Base-by-base conservation (phyloP, 163 green algal genomes). In the Chloroidium sp. region DNA sequence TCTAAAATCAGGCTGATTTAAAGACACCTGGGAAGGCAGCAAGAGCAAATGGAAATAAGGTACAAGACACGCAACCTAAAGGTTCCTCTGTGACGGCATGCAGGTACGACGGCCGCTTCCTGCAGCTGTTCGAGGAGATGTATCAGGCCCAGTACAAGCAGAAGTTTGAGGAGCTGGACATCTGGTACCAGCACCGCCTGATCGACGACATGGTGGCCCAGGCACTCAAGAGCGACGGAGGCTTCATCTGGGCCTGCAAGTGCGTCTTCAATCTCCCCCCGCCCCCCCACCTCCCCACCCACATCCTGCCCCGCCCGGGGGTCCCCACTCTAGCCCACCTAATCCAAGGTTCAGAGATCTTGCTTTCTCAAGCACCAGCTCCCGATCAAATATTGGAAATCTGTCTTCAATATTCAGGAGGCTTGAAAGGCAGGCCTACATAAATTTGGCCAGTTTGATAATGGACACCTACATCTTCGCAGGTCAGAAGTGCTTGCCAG, bases 131-230 rank as follows among this genome's bases (percentile, higher is more conserved):
- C 85, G 87, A 82, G 4, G 85, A 94, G 77, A 90, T 91, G 57
- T 95, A 96, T 84, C 86, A 93, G 83, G 76, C 82, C 76, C 83
- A 93, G 82, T 98, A 95, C 88, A 92, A 95, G 90, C 61, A 84
- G 59, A 84, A 95, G 82, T 98, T 92, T 82, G 92, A 98, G 90
- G 90, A 83, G 74, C 78, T 84, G 4, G 93, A 92, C 69, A 97
- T 98, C 82, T 98, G 93, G 92, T 98, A 98, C 82, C 92, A 98
- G 92, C 95, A 98, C 90, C 90, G 95, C 69, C 92, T 98, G 60
- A 98, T 98, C 80, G 95, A 98, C 82, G 95, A 98, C 92, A 98
- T 98, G 95, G 95, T 98, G 2, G 95, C 95, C 1, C 83, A 87
- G 85, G 87, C 87, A 57, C 89, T 98, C 75, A 98, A 98, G 89